phyloP scores from a whole-genome alignment of 352 stramenopile species.

The Phytophthora pinifolia region DNA sequence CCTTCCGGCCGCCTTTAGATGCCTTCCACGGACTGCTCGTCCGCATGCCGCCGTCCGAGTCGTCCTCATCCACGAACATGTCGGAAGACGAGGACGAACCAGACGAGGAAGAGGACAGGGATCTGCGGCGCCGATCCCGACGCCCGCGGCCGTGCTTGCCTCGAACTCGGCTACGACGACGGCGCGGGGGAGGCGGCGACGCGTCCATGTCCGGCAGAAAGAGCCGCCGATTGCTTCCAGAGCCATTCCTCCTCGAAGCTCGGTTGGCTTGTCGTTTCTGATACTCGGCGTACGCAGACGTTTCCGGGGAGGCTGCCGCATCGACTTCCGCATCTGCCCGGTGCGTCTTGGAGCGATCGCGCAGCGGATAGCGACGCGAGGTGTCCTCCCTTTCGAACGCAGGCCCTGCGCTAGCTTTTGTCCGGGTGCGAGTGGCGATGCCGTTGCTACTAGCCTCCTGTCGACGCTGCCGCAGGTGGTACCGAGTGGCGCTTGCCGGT shows the following conservation, averaged over 20 bases:
- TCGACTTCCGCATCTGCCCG: slow-evolving; percentile 30
- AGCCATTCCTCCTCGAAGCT: slow-evolving; percentile 18
- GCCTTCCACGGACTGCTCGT: slow-evolving; percentile 35
- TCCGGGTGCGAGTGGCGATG: slow-evolving; percentile 29
- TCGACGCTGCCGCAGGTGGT: slow-evolving; percentile 40
- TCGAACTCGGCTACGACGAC: slow-evolving; percentile 19
- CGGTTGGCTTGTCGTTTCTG: slow-evolving; percentile 61
- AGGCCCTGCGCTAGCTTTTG: slow-evolving; percentile 18
- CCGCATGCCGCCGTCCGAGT: slow-evolving; percentile 74
- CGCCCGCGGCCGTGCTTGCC: slow-evolving; percentile 28
- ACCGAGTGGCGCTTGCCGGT: slow-evolving; percentile 40
- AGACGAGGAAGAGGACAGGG: slow-evolving; percentile 47
- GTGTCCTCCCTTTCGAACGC: slow-evolving; percentile 18
- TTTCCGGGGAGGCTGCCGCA: slow-evolving; percentile 35
- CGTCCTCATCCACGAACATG: slow-evolving; percentile 57
- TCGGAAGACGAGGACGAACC: slow-evolving; percentile 48
- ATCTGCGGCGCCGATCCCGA: slow-evolving; percentile 34
- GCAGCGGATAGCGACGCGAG: slow-evolving; percentile 58
- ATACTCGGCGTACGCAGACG: slow-evolving; percentile 60
- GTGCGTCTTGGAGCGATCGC: slow-evolving; percentile 72
- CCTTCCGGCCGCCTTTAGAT: slow-evolving; percentile 34
- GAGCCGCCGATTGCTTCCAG: slow-evolving; percentile 28
- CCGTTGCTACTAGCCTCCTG: slow-evolving; percentile 12
- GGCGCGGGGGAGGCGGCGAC: slow-evolving; percentile 28
- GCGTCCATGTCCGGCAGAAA: slow-evolving; percentile 32